Evolutionary conservation across 768 basidiomycete species (phyloP), one percentile per base, ranked within the genome.

Genomic region (Agaricus subrufescens): DNA sequence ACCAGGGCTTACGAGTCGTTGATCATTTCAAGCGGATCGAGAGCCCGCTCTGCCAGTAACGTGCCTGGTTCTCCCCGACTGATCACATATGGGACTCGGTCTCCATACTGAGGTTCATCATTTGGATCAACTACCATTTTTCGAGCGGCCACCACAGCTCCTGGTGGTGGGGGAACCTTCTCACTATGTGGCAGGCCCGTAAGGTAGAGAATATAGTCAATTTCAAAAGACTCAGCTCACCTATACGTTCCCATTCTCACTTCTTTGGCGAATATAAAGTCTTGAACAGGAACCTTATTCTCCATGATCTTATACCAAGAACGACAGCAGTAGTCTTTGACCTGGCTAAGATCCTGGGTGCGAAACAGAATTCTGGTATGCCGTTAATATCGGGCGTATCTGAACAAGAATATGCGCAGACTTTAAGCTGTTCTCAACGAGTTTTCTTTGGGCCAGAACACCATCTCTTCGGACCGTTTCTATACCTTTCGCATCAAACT

Each of bases 401-500:
- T 42, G 26, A 49, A 12, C 10, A 4, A 25, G 39, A 11, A 11
- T 11, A 42, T 10, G 1, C 0, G 66, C 78, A 60, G 62, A 96
- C 95, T 94, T 97, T 52, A 98, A 68, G 62, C 87, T 89, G 4
- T 78, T 84, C 69, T 98, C 96, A 1, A 88, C 84, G 85, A 98
- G 94, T 73, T 97, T 98, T 63, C 85, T 82, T 66, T 94, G 91
- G 0, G 94, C 97, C 3, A 84, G 81, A 30, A 97, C 84, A 9
- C 94, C 94, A 64, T 99, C 97, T 57, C 97, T 77, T 4, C 97
- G 81, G 30, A 98, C 90, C 1, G 94, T 98, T 71, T 99, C 97
- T 52, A 99, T 98, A 0, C 97, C 97, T 67, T 99, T 98, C 5
- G 94, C 97, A 62, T 99, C 96, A 62, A 98, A 97, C 0, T 71